Conservation (phyloP, 805 yeast genomes). For the Candida glaebosa region DNA sequence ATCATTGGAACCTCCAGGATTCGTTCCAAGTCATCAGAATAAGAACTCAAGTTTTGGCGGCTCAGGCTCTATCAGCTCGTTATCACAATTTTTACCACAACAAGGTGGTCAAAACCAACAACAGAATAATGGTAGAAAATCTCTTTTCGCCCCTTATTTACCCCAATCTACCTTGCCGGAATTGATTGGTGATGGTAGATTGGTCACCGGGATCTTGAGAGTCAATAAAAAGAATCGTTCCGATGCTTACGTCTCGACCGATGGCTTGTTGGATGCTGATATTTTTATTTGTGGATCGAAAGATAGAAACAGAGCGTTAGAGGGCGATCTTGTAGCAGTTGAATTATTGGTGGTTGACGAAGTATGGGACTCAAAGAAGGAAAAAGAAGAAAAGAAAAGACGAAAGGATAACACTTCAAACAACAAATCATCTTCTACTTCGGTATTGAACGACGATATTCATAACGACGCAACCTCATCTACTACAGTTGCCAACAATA, state of each 20-base stretch:
- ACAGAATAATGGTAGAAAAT: constrained; percentile 52
- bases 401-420: constrained; percentile 60
- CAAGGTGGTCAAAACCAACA: constrained; percentile 11
- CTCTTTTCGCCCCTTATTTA: constrained; percentile 91
- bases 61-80: constrained; percentile 54
- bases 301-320: constrained; percentile 95
- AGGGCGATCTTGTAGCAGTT: constrained; percentile 94
- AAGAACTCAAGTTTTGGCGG: constrained; percentile 63
- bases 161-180: constrained; percentile 93
- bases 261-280: constrained; percentile 93
- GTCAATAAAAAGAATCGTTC: constrained; percentile 96
- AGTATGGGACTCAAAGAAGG: constrained; percentile 95
- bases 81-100: constrained; percentile 34
- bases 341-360: constrained; percentile 94
- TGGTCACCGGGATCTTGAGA: constrained; percentile 88
- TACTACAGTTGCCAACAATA: constrained; percentile 19
- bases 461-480: constrained; percentile 78
- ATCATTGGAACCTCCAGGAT: constrained; percentile 40
- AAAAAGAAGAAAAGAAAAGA: constrained; percentile 95
- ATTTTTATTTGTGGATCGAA: constrained; percentile 97
- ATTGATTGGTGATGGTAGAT: constrained; percentile 80
- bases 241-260: constrained; percentile 98
- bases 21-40: constrained; percentile 76
- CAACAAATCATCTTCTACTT: constrained; percentile 28
- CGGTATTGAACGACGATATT: constrained; percentile 59